phyloP scores from a whole-genome alignment of 768 basidiomycete genomes.

The Pluteus cervinus region DNA sequence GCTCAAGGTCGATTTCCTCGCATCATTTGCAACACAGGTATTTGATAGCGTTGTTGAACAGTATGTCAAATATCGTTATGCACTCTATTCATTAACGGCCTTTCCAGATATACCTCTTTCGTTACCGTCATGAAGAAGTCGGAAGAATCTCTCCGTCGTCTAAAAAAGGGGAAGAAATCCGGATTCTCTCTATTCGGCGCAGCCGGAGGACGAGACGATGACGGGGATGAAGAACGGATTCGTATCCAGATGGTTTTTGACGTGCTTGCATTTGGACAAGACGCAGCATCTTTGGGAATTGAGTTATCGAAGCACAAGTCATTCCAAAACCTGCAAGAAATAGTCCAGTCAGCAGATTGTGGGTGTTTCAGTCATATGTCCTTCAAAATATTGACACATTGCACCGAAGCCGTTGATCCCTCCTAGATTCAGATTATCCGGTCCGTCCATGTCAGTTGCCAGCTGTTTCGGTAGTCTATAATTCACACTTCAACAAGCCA shows the following conservation, averaged over 20 bases:
- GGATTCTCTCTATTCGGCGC: slow-evolving; percentile 77
- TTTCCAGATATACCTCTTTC: slow-evolving; percentile 67
- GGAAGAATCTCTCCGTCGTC: slow-evolving; percentile 78
- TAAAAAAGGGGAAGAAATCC: slow-evolving; percentile 81
- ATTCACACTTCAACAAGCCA: background rate
- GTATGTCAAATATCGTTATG: slow-evolving; percentile 24
- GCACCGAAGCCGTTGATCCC: no score
- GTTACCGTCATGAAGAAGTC: slow-evolving; percentile 86
- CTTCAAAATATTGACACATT: no score
- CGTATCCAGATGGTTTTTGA: slow-evolving; percentile 79
- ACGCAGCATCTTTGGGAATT: slow-evolving; percentile 67
- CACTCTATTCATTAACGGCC: background rate
- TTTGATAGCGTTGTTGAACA: slow-evolving; percentile 67
- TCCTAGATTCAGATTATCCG: no score
- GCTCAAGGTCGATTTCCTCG: slow-evolving; percentile 49
- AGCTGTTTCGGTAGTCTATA: slow-evolving; percentile 2
- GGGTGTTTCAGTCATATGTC: no score
- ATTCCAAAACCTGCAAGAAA: slow-evolving; percentile 50
- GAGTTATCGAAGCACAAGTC: slow-evolving; percentile 45
- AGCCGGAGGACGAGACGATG: slow-evolving; percentile 48
- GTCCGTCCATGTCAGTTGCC: no score
- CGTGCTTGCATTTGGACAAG: slow-evolving; percentile 76
- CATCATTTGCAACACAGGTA: slow-evolving; percentile 51
- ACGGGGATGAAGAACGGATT: slow-evolving; percentile 88
- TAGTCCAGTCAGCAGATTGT: slow-evolving; percentile 46